Conservation (phyloP, 2,329 filamentous ascomycete species). For the Penicillium sp. region DNA sequence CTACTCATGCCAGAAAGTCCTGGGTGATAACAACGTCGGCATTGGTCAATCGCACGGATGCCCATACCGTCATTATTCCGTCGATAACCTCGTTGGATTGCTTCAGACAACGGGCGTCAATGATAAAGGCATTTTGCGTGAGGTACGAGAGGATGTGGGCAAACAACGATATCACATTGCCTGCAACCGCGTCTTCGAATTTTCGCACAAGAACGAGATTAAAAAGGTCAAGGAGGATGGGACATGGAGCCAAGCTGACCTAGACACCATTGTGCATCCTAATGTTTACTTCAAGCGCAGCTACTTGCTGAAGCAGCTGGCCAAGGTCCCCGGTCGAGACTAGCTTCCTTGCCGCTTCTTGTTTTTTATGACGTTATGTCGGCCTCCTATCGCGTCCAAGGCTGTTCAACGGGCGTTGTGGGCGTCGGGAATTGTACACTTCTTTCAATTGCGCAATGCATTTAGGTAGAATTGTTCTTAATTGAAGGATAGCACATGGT, state of each 20-base stretch:
- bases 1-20: slow-evolving; percentile 91
- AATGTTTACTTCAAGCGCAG: slow-evolving; percentile 98
- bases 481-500: neutral
- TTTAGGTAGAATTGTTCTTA: slow-evolving; percentile 5
- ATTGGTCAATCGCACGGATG: slow-evolving; percentile 93
- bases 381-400: slow-evolving; percentile 10
- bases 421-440: slow-evolving; percentile 13
- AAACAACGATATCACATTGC: slow-evolving; percentile 91
- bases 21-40: slow-evolving; percentile 84
- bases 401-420: slow-evolving; percentile 20
- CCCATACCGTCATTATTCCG: slow-evolving; percentile 87
- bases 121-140: slow-evolving; percentile 74
- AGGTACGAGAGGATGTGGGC: slow-evolving; percentile 84
- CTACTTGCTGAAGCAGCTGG: slow-evolving; percentile 81
- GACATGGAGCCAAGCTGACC: slow-evolving; percentile 69
- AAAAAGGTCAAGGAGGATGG: slow-evolving; percentile 74
- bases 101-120: slow-evolving; percentile 77
- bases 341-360: slow-evolving; percentile 13
- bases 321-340: slow-evolving; percentile 51
- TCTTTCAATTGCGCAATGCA: neutral
- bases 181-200: slow-evolving; percentile 94
- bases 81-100: slow-evolving; percentile 79
- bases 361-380: slow-evolving; percentile 53
- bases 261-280: slow-evolving; percentile 95
- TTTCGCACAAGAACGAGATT: slow-evolving; percentile 76